Evolutionary conservation across 2,329 filamentous ascomycete genomes (phyloP).

Genomic region (Penicillium capsulatum): DNA sequence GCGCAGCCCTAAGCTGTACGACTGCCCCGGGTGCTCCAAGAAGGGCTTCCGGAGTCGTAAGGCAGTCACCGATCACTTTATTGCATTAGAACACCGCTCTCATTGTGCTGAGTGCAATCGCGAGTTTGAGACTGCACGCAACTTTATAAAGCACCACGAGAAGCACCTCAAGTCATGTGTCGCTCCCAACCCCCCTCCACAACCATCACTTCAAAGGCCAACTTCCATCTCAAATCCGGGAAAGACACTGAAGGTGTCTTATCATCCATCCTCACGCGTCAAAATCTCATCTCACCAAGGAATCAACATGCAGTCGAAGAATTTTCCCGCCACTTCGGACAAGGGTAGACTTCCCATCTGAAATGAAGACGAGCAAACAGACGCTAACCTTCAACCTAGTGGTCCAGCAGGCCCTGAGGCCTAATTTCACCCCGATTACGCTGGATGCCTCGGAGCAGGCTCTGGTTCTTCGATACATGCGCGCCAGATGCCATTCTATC

Average conservation of each 20-base stretch:
- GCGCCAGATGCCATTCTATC: neutral
- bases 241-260: neutral
- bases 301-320: too few relatives aligned
- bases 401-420: neutral
- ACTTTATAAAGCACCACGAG: neutral
- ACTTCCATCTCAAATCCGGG: neutral
- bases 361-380: neutral
- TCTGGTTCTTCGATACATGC: neutral
- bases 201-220: neutral
- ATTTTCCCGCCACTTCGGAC: too few relatives aligned
- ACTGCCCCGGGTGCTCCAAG: slow-evolving; percentile 3
- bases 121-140: neutral
- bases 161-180: neutral
- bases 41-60: neutral
- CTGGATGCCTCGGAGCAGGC: neutral
- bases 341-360: too few relatives aligned
- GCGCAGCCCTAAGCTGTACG: too few relatives aligned
- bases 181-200: neutral
- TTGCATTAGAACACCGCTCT: neutral
- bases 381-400: neutral
- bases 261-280: too few relatives aligned
- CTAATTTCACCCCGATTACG: neutral
- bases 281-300: too few relatives aligned
- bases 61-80: slow-evolving; percentile 1
- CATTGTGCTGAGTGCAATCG: neutral